Conservation (phyloP, 139 green algal genomes). For the Tetradesmus obliquus region DNA sequence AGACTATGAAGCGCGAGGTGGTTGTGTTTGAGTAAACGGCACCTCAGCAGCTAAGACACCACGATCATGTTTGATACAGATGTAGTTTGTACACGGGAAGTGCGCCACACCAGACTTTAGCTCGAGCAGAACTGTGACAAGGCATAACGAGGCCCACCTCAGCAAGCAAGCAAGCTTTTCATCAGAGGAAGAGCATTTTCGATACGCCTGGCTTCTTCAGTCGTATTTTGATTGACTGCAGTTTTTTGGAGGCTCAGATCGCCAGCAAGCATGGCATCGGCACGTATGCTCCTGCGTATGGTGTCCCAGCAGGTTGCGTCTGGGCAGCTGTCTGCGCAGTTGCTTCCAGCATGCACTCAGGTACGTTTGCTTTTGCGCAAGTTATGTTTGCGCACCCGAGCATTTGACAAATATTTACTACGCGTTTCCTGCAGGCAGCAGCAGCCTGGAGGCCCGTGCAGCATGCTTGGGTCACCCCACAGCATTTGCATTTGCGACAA, state of each 20-base stretch:
- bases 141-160: neutral
- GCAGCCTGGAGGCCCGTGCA: neutral
- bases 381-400: neutral
- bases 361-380: neutral
- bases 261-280: neutral
- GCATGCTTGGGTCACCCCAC: neutral
- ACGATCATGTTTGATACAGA: neutral
- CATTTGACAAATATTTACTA: neutral
- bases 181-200: neutral
- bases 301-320: neutral
- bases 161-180: neutral
- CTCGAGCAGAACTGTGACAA: neutral
- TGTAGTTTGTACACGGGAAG: neutral
- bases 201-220: neutral
- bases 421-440: neutral
- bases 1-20: neutral
- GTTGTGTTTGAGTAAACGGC: neutral
- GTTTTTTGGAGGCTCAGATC: neutral
- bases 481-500: neutral
- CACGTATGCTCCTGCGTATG: neutral
- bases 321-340: neutral
- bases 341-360: neutral
- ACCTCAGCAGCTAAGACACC: neutral
- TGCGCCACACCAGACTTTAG: neutral
- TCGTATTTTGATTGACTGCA: neutral